Evolutionary conservation across 345 rosid species (phyloP), one percentile per base, ranked within the genome.

Genomic region (Aegle marmelos): DNA sequence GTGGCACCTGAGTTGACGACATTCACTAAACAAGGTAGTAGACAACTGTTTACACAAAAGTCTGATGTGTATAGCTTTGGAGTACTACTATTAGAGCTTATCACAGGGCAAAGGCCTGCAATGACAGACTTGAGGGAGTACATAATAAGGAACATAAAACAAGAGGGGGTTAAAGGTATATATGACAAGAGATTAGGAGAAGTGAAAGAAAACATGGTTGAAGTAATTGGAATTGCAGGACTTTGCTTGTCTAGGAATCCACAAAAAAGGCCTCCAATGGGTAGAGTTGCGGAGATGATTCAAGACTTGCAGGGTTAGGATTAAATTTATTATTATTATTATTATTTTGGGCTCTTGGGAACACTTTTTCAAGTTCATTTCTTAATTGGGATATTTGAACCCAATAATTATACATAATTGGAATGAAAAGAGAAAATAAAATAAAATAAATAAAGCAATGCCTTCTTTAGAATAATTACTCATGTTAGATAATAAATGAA

Each of bases 21-120:
- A 24, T 28, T 4, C 7, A 53, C 7, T 53, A 25, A 30, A 24
- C 45, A 45, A 19, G 33, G 21, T 25, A n/a, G 14, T 24, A 62
- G 27, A 22, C 61, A 28, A 45, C 36, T 31, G n/a, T 82, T 82
- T 25, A 78, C 82, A 0, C 63, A 53, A 19, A 64, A 75, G 61
- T 80, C 83, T 17, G 86, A 85, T 59, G 79, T 82, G 70, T 85
- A 80, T 72, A 78, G 86, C 75, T 80, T 83, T 17, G 86, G 86
- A 22, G 60, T 83, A 21, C 58, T 85, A 31, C 30, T 81, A 7
- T 67, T 80, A 25, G 86, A 82, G 63, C 82, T 85, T 0, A 69
- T 83, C 13, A 85, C 81, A 0, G 84, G 83, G n/a, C 50, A 82
- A 58, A 82, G 83, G 37, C 79, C 85, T 21, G 21, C 80, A 3